phyloP scores from a whole-genome alignment of 495 filamentous ascomycete genomes.

The Annulohypoxylon bovei region DNA sequence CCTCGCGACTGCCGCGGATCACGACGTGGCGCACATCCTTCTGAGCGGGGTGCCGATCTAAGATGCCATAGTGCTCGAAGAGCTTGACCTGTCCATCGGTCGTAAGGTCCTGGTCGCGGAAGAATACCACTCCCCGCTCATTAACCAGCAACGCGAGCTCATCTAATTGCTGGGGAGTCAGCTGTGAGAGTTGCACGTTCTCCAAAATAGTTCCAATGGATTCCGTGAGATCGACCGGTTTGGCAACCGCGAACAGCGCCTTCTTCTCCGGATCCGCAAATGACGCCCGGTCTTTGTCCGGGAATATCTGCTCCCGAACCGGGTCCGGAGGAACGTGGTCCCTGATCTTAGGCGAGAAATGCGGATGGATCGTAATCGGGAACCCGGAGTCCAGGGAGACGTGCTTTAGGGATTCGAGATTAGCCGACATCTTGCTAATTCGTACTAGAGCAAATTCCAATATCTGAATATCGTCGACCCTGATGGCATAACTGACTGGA shows the following conservation, averaged over 20 bases:
- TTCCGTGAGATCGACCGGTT: conserved; percentile 60
- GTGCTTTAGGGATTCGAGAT: conserved; percentile 50
- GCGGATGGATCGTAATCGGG: conserved; percentile 62
- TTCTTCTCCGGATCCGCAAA: conserved; percentile 64
- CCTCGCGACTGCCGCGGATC: conserved; percentile 42
- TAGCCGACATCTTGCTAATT: conserved; percentile 33
- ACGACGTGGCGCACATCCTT: conserved; percentile 52
- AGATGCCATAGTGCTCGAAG: conserved; percentile 62
- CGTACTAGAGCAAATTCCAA: neutral
- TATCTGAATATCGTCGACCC: neutral
- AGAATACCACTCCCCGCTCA: conserved; percentile 61
- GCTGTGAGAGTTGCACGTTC: conserved; percentile 57
- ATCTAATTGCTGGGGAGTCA: conserved; percentile 54
- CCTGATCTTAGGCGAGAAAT: conserved; percentile 70
- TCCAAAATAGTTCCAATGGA: conserved; percentile 61
- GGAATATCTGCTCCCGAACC: conserved; percentile 51
- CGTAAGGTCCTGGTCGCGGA: conserved; percentile 61
- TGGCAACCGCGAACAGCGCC: conserved; percentile 58
- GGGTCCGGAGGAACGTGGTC: conserved; percentile 58
- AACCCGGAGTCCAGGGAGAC: conserved; percentile 53
- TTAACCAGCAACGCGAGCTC: conserved; percentile 58
- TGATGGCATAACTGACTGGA: neutral
- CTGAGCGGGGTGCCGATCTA: conserved; percentile 62
- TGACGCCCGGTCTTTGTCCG: conserved; percentile 58
- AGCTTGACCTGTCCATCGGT: conserved; percentile 61